Evolutionary conservation across 495 filamentous ascomycete species (phyloP).

Genomic region (Tuber microsphaerosporum): DNA sequence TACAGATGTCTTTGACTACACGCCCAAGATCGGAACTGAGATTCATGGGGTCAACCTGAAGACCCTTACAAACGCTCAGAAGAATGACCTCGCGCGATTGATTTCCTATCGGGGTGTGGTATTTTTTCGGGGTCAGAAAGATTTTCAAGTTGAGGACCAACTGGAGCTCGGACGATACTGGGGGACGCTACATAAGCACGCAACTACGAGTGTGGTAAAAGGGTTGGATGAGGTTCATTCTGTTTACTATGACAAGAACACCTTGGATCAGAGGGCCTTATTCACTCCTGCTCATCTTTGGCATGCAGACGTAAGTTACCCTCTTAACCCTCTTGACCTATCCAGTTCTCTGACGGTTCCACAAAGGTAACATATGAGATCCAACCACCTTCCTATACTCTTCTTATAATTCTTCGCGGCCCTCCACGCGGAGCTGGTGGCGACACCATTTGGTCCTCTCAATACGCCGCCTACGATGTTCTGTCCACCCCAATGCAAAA

Average conservation of each 20-base stretch:
- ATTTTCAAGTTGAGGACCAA: constrained; percentile 56
- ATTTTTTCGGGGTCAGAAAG: constrained; percentile 63
- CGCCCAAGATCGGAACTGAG: constrained; percentile 52
- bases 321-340: not conserved
- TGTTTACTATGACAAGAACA: constrained; percentile 17
- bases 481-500: constrained; percentile 63
- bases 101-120: constrained; percentile 67
- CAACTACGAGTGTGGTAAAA: constrained; percentile 42
- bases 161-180: constrained; percentile 60
- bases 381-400: constrained; percentile 62
- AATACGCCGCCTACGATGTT: constrained; percentile 64
- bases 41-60: constrained; percentile 62
- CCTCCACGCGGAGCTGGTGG: not conserved
- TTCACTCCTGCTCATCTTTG: constrained; percentile 43
- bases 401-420: not conserved
- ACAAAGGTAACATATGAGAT: constrained; percentile 61
- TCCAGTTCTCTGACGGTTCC: constrained; percentile 26
- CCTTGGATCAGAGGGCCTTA: constrained; percentile 53
- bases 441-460: constrained; percentile 68
- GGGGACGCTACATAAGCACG: constrained; percentile 59
- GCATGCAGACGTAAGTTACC: not conserved
- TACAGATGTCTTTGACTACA: constrained; percentile 41
- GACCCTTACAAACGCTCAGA: constrained; percentile 59
- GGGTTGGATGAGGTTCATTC: constrained; percentile 35
- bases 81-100: constrained; percentile 66